These are phyloP conservation scores for Elasticomyces elasticus DNA, from an alignment of 495 filamentous ascomycete genomes.

Conservation along the genomic window DNA sequence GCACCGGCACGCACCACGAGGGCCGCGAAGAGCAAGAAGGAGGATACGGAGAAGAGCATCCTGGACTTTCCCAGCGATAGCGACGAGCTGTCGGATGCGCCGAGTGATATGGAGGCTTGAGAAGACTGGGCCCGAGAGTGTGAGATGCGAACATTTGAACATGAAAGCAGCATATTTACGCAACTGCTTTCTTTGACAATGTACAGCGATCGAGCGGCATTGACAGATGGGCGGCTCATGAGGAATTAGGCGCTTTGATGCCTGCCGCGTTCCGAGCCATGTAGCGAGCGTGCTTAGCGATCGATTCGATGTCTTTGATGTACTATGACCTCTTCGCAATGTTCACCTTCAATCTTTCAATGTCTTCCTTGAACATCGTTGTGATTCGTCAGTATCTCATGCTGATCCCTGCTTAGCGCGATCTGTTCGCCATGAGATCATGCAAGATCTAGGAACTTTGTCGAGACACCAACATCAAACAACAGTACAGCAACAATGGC, in stretches of 20 bases:
- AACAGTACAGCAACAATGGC: neutral
- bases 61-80: slow-evolving; percentile 16
- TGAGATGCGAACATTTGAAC: too few species aligned
- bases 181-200: neutral
- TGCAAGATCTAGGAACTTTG: slow-evolving; percentile 9
- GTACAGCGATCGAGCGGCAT: neutral
- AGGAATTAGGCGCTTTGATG: too few species aligned
- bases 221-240: neutral
- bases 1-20: slow-evolving; percentile 1
- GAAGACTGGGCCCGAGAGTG: neutral
- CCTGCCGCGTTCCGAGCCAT: too few species aligned
- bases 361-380: neutral
- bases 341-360: neutral
- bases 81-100: slow-evolving; percentile 18
- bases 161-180: neutral
- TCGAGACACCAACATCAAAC: too few species aligned
- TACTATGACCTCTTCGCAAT: neutral
- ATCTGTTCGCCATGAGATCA: slow-evolving; percentile 7
- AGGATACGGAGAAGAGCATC: slow-evolving; percentile 20
- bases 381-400: neutral
- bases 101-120: slow-evolving; percentile 11
- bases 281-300: too few species aligned
- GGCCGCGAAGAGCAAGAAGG: slow-evolving; percentile 8
- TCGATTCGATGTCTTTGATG: too few species aligned
- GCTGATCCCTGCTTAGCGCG: slow-evolving; percentile 1